Base-by-base conservation (phyloP, 2,329 filamentous ascomycete genomes). In the Diaporthe caulivora region DNA sequence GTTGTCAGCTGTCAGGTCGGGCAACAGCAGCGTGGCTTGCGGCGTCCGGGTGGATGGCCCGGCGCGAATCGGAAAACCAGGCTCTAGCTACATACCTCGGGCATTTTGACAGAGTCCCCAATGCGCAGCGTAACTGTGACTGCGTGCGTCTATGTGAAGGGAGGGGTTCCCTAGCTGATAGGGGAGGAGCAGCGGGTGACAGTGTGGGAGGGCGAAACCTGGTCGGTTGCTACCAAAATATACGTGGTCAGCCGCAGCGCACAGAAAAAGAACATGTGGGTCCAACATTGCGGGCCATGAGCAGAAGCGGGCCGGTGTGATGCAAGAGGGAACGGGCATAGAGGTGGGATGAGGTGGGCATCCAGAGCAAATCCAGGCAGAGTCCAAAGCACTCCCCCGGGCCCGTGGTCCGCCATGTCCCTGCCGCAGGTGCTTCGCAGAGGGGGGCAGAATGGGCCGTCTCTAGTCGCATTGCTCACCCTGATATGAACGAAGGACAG, bases 221-320 rank as follows among this genome's bases (percentile, higher is more conserved):
- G 58, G 71, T 73, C 55, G 58, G 57, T 75, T 69, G 37, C 73
- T 75, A 69, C 69, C 53, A 57, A 73, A 73, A 73, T 73, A 73
- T 57, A 55, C 58, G 69, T 72, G 73, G 73, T 75, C 73, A 75
- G 73, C 72, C 51, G 53, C 64, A 53, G 62, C 70, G 65, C 70
- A 72, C 73, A 73, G 71, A 75, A 71, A 75, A 73, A 54, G 53
- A 73, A 70, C 34, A 51, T 75, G 73, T 75, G 73, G 73, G 71
- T 64, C 73, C 54, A 18, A 70, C 29, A 34, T 64, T 73, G 71
- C 71, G 53, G 73, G 67, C 65, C 65, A 72, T 75, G 58, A 70
- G 71, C 65, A 73, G 73, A 75, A 71, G 73, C 73, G 73, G 73
- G 73, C 67, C 73, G 62, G 67, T 67, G 73, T 75, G 71, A 75